Conservation (phyloP, 2,329 filamentous ascomycete genomes). For the Diaporthe nobilis region DNA sequence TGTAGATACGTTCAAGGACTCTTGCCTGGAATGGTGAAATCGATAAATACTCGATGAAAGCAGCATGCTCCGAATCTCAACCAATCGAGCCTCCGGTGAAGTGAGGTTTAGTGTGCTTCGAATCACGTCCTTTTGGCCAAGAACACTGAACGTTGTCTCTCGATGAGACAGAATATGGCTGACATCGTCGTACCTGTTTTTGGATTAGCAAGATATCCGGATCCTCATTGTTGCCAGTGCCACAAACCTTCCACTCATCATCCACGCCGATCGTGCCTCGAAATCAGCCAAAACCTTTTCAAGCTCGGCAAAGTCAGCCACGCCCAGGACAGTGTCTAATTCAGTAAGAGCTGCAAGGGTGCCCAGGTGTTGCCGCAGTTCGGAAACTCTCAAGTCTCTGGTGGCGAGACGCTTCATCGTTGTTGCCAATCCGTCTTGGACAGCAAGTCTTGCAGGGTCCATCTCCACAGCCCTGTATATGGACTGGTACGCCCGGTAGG, state of each 20-base stretch:
- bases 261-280: conserved; percentile 79
- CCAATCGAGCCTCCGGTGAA: conserved; percentile 74
- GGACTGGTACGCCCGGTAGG: conserved; percentile 87
- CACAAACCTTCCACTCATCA: conserved; percentile 83
- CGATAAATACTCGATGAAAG: conserved; percentile 82
- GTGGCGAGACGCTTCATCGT: conserved; percentile 71
- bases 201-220: conserved; percentile 44
- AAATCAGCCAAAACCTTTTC: conserved; percentile 74
- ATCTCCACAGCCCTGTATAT: conserved; percentile 77
- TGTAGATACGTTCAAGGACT: conserved; percentile 88
- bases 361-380: conserved; percentile 69
- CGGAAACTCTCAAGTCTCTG: conserved; percentile 63
- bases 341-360: conserved; percentile 83
- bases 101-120: conserved; percentile 72
- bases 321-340: conserved; percentile 81
- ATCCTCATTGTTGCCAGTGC: not conserved
- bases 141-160: conserved; percentile 83
- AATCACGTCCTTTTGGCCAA: conserved; percentile 79
- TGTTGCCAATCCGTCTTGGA: conserved; percentile 74
- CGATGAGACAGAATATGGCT: conserved; percentile 86
- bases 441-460: conserved; percentile 64
- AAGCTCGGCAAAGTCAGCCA: conserved; percentile 71
- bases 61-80: conserved; percentile 84
- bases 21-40: conserved; percentile 85
- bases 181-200: conserved; percentile 79